Conservation (phyloP, 2,329 filamentous ascomycete species). For the Alternaria solani region DNA sequence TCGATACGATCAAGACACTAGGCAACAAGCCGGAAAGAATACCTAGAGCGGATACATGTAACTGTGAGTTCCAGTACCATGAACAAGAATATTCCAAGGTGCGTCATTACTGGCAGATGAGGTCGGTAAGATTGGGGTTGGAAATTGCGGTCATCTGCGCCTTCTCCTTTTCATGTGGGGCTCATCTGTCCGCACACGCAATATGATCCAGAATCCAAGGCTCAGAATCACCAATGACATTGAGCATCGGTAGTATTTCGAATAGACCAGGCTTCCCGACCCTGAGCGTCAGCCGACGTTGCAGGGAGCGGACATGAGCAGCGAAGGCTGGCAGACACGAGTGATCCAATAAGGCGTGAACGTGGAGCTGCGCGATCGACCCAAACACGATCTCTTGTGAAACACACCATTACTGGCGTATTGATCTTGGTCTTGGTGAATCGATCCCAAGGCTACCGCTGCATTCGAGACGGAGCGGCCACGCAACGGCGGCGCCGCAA, state of each 20-base stretch:
- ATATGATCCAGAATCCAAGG: neutral
- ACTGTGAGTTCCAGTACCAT: neutral
- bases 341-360: neutral
- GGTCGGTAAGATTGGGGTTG: neutral
- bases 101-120: neutral
- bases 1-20: conserved; percentile 1
- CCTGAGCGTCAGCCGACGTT: neutral
- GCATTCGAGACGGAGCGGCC: neutral
- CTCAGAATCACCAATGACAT: neutral
- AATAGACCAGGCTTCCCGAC: conserved; percentile 2
- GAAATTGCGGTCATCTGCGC: conserved; percentile 3
- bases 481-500: conserved; percentile 7
- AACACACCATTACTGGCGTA: conserved; percentile 1
- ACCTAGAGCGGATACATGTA: neutral
- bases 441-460: neutral
- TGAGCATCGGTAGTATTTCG: neutral
- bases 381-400: neutral
- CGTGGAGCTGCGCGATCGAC: neutral
- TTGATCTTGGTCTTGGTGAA: neutral
- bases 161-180: neutral
- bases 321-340: neutral
- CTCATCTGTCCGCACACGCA: neutral
- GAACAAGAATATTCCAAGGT: neutral
- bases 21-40: neutral
- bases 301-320: conserved; percentile 16